These are phyloP conservation scores for Paxillus rubicundulus DNA, from an alignment of 768 basidiomycete species.

Conservation along the genomic window DNA sequence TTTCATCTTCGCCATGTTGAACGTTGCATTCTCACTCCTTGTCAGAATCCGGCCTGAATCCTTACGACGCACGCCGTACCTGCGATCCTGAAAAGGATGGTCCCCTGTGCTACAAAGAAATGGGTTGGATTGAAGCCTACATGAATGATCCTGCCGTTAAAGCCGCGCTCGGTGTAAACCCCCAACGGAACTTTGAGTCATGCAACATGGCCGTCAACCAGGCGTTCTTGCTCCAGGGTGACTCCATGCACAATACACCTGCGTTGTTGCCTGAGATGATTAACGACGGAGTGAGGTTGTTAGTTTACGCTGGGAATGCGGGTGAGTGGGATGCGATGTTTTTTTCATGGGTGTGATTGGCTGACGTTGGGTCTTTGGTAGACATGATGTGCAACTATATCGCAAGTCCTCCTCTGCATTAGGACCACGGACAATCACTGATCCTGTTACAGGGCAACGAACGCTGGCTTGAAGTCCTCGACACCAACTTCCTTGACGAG, in stretches of 20 bases:
- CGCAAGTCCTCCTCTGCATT: slow-evolving; percentile 33
- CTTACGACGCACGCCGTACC: slow-evolving; percentile 79
- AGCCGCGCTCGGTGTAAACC: slow-evolving; percentile 72
- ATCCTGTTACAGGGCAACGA: slow-evolving; percentile 58
- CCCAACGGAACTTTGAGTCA: slow-evolving; percentile 55
- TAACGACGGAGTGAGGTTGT: slow-evolving; percentile 74
- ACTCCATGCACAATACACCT: slow-evolving; percentile 82
- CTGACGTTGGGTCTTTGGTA: slow-evolving; percentile 23
- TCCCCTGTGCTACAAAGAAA: slow-evolving; percentile 72
- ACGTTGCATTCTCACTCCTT: background rate
- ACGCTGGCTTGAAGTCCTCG: slow-evolving; percentile 66
- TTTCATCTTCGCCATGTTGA: background rate
- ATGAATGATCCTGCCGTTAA: slow-evolving; percentile 79
- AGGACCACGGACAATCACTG: background rate
- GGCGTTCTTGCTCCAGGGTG: slow-evolving; percentile 79
- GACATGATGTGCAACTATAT: slow-evolving; percentile 91
- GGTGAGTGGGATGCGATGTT: slow-evolving; percentile 39
- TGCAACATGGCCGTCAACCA: slow-evolving; percentile 82
- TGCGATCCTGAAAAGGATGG: slow-evolving; percentile 76
- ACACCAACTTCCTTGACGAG: slow-evolving; percentile 58
- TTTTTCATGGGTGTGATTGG: background rate
- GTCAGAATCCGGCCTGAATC: slow-evolving; percentile 72
- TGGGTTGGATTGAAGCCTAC: slow-evolving; percentile 86
- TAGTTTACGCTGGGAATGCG: slow-evolving; percentile 89
- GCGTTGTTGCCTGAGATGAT: slow-evolving; percentile 76